Base-by-base conservation (phyloP, 768 basidiomycete genomes). In the Mycena crocata region DNA sequence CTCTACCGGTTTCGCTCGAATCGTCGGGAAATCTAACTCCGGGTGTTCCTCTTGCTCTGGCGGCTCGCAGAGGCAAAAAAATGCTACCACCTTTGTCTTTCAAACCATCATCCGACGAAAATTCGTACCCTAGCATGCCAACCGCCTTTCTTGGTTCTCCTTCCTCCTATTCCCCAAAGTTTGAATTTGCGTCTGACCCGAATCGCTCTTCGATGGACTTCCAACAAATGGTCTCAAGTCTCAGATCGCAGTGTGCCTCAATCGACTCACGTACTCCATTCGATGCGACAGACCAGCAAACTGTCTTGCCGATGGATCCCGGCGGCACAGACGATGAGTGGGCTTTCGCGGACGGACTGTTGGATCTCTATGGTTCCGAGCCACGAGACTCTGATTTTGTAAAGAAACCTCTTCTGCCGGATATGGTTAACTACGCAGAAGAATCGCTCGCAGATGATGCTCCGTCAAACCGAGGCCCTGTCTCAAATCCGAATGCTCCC, bases 151-250 rank as follows among this genome's bases (percentile, higher is more conserved):
- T 82, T 17, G 83, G 84, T 5, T 79, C 81, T 28, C 80, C 81
- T n/a, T 79, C 81, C 15, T 70, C 66, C n/a, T 77, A 81, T 64
- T 75, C 75, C 42, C 78, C 81, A 5, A 75, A 77, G 30, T 80
- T 77, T 54, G 77, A 78, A 62, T 72, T 69, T 63, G 71, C 71
- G 26, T 68, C 65, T 45, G 56, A 70, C 46, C 46, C 55, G n/a
- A 69, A 73, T 32, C 72, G 72, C 21, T 72, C 74, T 56, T 72
- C 75, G 21, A 71, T 84, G 64, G 73, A 76, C 66, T 73, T 84
- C 17, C 76, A 81, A 66, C 81, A 83, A 31, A 86, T 86, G 85
- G 78, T 86, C 21, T 75, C 72, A n/a, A 82, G 77, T 62, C 78
- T 86, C 52, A 78, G 83, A 48, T 74, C 77, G 14, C 79, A 83